phyloP scores from a whole-genome alignment of 2,329 filamentous ascomycete genomes.

The Neofusicoccum ribis region DNA sequence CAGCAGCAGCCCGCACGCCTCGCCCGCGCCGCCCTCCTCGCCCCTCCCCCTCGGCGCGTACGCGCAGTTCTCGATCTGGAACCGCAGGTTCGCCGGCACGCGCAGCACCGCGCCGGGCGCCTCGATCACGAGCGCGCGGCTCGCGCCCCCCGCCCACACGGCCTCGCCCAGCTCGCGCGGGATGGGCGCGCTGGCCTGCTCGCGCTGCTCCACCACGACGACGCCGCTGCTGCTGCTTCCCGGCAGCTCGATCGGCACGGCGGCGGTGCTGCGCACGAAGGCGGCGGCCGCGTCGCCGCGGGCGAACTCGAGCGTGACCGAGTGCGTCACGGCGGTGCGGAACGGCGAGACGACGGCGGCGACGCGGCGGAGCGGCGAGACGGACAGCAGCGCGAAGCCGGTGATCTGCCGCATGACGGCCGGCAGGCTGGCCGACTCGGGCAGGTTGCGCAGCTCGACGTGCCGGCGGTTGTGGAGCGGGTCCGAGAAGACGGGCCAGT shows the following conservation, averaged over 20 bases:
- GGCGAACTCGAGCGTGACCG: not conserved
- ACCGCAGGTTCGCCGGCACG: constrained; percentile 1
- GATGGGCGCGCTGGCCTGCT: not conserved
- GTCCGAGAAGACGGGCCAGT: not conserved
- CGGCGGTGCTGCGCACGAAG: not conserved
- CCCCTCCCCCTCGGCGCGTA: not conserved
- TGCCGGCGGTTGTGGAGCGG: not conserved
- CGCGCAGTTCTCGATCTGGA: not conserved
- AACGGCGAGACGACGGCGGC: not conserved
- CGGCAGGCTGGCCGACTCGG: not conserved
- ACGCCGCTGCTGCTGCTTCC: not conserved
- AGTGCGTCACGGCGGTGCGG: not conserved
- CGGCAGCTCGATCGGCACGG: not conserved
- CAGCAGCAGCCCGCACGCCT: not conserved
- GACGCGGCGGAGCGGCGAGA: not conserved
- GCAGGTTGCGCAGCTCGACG: not conserved
- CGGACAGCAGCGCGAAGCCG: not conserved
- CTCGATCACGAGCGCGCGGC: not conserved
- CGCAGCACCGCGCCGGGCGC: not conserved
- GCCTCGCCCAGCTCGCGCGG: not conserved
- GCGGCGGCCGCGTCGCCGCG: not conserved
- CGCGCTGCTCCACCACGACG: constrained; percentile 7
- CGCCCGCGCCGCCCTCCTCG: not conserved
- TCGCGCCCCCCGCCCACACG: not conserved
- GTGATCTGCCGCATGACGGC: not conserved